These are phyloP conservation scores for Abrus precatorius DNA, from an alignment of 306 rosid species.

Conservation along the genomic window DNA sequence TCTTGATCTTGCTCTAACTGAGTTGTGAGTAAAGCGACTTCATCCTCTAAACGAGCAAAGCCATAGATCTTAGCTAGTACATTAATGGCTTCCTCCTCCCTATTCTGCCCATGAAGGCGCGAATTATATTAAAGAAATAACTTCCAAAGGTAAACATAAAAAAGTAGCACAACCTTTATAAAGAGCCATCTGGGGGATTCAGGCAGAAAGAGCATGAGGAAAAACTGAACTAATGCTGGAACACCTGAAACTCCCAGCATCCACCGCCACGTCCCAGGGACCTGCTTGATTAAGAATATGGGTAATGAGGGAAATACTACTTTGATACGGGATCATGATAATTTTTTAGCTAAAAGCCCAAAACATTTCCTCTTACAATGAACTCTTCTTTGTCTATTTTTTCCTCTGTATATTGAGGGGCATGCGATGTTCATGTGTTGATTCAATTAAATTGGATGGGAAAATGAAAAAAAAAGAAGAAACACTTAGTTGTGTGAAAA, in stretches of 20 bases:
- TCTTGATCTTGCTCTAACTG: constrained; percentile 71
- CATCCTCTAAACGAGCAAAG: constrained; percentile 76
- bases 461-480: neutral
- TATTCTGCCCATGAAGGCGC: constrained; percentile 56
- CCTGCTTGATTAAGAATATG: constrained; percentile 57
- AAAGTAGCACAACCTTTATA: constrained; percentile 57
- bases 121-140: neutral
- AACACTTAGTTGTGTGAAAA: neutral
- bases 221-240: constrained; percentile 83
- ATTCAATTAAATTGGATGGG: neutral
- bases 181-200: constrained; percentile 99
- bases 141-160: constrained; percentile 8
- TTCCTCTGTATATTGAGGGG: neutral
- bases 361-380: neutral
- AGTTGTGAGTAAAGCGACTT: constrained; percentile 65
- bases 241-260: constrained; percentile 90
- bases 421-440: neutral
- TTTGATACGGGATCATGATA: neutral
- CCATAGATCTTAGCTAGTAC: constrained; percentile 86
- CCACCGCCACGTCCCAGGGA: constrained; percentile 99
- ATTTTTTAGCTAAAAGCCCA: neutral
- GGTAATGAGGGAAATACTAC: constrained; percentile 22
- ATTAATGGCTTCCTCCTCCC: constrained; percentile 64
- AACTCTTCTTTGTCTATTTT: constrained; percentile 10
- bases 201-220: constrained; percentile 81